Percentiles rank a stretch among this genome's conserved stretches.
Evolutionary conservation across 2,329 filamentous ascomycete genomes (phyloP).

Genomic region (Scedosporium apiospermum): DNA sequence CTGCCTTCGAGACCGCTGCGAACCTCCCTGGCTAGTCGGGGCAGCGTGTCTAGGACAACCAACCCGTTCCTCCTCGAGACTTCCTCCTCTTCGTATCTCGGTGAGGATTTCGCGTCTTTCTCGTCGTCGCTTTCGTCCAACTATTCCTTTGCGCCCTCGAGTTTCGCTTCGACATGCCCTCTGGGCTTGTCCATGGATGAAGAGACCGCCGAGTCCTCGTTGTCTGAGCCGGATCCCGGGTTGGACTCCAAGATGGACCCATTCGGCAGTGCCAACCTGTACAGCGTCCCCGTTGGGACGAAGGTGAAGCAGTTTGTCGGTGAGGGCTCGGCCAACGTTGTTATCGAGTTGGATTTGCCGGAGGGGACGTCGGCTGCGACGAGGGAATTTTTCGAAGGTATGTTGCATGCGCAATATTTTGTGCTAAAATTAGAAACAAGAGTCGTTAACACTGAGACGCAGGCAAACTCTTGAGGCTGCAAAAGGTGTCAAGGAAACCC

Average conservation of each 20-base stretch:
- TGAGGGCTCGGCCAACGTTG: constrained; percentile 70
- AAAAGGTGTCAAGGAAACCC: constrained; percentile 10
- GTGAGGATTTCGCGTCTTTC: neutral
- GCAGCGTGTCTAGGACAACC: neutral
- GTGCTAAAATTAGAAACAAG: constrained; percentile 5
- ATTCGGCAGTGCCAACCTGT: neutral
- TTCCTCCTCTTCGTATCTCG: neutral
- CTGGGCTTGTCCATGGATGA: neutral
- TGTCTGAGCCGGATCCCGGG: neutral
- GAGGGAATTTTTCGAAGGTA: constrained; percentile 23
- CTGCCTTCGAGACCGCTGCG: neutral
- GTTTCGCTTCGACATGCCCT: neutral
- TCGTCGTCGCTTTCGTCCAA: neutral
- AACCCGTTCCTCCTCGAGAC: neutral
- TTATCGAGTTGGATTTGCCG: constrained; percentile 50
- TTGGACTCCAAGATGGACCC: neutral
- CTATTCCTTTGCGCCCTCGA: neutral
- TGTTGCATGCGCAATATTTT: constrained; percentile 12
- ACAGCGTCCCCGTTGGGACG: constrained; percentile 8
- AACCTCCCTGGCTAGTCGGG: neutral
- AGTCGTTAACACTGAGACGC: neutral
- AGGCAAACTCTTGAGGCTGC: constrained; percentile 12
- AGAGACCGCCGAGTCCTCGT: constrained; percentile 2
- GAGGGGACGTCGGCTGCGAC: constrained; percentile 19
- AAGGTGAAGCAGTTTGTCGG: constrained; percentile 30